Evolutionary conservation across 768 basidiomycete genomes (phyloP), one percentile per base, ranked within the genome.

Genomic region (Leucosporidium scottii): DNA sequence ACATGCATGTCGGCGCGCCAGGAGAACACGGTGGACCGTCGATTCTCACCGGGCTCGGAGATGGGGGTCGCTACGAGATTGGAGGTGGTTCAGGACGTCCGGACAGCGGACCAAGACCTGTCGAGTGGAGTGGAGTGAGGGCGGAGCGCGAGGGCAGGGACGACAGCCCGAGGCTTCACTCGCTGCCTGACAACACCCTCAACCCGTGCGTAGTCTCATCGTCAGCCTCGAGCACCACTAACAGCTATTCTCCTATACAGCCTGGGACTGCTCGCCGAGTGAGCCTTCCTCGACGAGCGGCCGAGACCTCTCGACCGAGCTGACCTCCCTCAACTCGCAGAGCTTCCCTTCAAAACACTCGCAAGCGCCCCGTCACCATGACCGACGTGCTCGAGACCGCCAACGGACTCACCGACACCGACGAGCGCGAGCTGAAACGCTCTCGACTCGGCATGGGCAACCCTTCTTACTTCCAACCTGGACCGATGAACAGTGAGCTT

Each of bases 181-280:
- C 86, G 0, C 80, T 98, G 7, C 94, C 94, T 0, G 93, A 97
- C 77, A 94, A 94, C 75, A 81, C 89, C 0, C 81, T 98, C 49
- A 97, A 94, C 70, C 94, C 94, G 7, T 71, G 51, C 51, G 70
- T 62, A 21, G 10, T 3, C 5, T 21, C 1, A 44, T 27, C 23
- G 18, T 36, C 44, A 8, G 10, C 21, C 13, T 44, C 28, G 1
- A 9, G 48, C 34, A 34, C 15, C 4, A 13, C 31, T 8, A 4
- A 36, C 31, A n/a, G 10, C 28, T 18, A 12, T 23, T 7, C 15
- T 23, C 48, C 15, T 17, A 17, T 4, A 1, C 59, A 71, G 70
- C 4, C 82, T 98, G 17, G 94, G 94, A 0, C 81, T 98, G 0
- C 83, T 98, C 23, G 94, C 92, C 0, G 93, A 97, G 60, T 49